Base-by-base conservation (phyloP, 1,284 basidiomycete genomes). In the Porodaedalea pini region DNA sequence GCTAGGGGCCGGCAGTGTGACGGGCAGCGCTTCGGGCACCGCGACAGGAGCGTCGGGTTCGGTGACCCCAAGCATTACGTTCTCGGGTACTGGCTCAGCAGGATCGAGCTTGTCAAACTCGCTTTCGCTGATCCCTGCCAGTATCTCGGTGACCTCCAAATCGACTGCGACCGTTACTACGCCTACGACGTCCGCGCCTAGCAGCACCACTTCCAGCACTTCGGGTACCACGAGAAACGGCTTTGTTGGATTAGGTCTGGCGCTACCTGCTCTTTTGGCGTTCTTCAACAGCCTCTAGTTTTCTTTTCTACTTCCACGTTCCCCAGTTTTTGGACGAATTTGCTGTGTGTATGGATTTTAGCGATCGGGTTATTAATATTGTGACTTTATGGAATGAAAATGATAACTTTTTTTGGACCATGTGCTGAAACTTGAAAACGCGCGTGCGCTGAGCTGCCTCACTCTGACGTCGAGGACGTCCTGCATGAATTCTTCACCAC, bases 31-130 rank as follows among this genome's bases (percentile, higher is more conserved):
- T n/a, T n/a, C n/a, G n/a, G n/a, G 40, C 10, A 45, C 41, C 25
- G 41, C 29, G 21, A 51, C 39, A 11, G 29, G 40, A 21, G 25
- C 32, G 15, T 6, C 32, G 25, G 15, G 44, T 17, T 15, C 6
- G 32, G n/a, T n/a, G 37, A 40, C 36, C 25, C 41, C 41, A 44
- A 58, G 44, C 37, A 43, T 40, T 36, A 41, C 51, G 21, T 58
- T 40, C 21, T 34, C 53, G 41, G 32, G 52, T n/a, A 25, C 17
- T 3, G 8, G 27, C 6, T 23, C 23, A 15, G 2, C 51, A 48
- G 21, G n/a, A n/a, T n/a, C n/a, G n/a, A n/a, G n/a, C n/a, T n/a
- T n/a, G n/a, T n/a, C n/a, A n/a, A n/a, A n/a, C n/a, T n/a, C n/a
- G n/a, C n/a, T n/a, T n/a, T n/a, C n/a, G n/a, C n/a, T n/a, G n/a